Evolutionary conservation across 2,329 filamentous ascomycete species (phyloP).

Genomic region (Cryphonectria parasitica): DNA sequence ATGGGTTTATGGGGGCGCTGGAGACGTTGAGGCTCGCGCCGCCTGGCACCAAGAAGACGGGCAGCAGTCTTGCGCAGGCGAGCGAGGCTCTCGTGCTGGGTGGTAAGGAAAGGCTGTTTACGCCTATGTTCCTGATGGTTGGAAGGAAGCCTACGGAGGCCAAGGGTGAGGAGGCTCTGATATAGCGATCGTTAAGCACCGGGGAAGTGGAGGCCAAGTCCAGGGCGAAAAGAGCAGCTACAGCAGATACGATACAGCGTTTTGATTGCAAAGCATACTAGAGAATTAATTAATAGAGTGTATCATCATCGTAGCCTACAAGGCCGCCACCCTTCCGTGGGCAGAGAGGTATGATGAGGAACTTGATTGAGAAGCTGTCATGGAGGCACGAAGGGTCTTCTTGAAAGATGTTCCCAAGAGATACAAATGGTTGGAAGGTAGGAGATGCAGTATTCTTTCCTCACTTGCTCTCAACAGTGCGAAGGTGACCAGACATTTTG

Average conservation of each 20-base stretch:
- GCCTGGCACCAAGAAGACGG: conserved; percentile 73
- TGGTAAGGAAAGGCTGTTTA: conserved; percentile 27
- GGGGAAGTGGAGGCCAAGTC: neutral
- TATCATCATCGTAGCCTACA: neutral
- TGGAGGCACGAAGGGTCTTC: too few species aligned
- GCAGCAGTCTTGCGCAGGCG: conserved; percentile 70
- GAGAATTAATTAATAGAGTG: neutral
- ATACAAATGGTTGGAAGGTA: too few species aligned
- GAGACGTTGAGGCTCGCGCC: conserved; percentile 69
- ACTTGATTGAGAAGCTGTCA: too few species aligned
- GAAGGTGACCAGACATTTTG: too few species aligned
- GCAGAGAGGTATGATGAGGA: too few species aligned
- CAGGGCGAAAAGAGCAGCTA: neutral
- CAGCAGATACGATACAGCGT: neutral
- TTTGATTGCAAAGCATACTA: neutral
- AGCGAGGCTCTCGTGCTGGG: conserved; percentile 26
- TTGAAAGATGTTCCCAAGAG: too few species aligned
- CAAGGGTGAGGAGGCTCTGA: neutral
- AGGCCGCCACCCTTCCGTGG: too few species aligned
- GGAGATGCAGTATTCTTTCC: too few species aligned
- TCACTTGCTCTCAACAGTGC: too few species aligned
- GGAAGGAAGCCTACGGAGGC: conserved; percentile 20
- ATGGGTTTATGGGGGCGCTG: conserved; percentile 67
- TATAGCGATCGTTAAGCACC: neutral
- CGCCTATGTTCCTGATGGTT: conserved; percentile 29